Evolutionary conservation across 176 grass and related monocot genomes (phyloP).

Genomic region (Hordeum marinum): DNA sequence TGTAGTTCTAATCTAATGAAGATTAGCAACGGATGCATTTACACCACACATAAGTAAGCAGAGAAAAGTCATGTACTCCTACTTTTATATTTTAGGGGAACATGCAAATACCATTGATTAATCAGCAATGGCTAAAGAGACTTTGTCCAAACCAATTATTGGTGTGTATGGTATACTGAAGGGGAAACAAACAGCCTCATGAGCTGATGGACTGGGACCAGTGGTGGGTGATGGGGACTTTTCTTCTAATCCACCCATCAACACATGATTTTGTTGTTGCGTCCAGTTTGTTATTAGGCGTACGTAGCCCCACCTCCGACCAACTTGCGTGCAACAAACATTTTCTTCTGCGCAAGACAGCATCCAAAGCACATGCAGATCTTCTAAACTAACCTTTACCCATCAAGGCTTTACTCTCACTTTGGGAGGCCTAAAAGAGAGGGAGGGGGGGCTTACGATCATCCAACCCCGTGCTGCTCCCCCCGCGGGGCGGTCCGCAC

Average conservation of each 20-base stretch:
- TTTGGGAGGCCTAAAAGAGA: neutral
- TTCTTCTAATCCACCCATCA: constrained; percentile 25
- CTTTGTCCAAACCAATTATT: neutral
- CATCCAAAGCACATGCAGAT: constrained; percentile 4
- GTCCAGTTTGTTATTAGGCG: constrained; percentile 15
- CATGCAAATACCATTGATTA: neutral
- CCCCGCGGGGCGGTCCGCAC: too few relatives aligned
- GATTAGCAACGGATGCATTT: neutral
- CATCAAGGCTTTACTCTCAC: neutral
- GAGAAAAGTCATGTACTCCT: too few relatives aligned
- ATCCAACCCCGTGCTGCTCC: too few relatives aligned
- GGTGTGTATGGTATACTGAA: neutral
- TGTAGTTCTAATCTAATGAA: neutral
- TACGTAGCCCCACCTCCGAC: neutral
- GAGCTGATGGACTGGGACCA: neutral
- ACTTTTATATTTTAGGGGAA: too few relatives aligned
- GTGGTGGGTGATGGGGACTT: constrained; percentile 4
- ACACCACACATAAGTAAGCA: neutral
- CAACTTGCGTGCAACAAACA: constrained; percentile 10
- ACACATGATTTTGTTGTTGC: neutral
- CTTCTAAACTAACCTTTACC: neutral
- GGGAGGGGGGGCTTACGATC: too few relatives aligned
- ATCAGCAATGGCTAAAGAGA: neutral
- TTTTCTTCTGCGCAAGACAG: neutral
- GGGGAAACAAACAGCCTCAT: neutral